Evolutionary conservation across 2,329 filamentous ascomycete genomes (phyloP), one percentile per base, ranked within the genome.

Genomic region (Penicillium sp.): DNA sequence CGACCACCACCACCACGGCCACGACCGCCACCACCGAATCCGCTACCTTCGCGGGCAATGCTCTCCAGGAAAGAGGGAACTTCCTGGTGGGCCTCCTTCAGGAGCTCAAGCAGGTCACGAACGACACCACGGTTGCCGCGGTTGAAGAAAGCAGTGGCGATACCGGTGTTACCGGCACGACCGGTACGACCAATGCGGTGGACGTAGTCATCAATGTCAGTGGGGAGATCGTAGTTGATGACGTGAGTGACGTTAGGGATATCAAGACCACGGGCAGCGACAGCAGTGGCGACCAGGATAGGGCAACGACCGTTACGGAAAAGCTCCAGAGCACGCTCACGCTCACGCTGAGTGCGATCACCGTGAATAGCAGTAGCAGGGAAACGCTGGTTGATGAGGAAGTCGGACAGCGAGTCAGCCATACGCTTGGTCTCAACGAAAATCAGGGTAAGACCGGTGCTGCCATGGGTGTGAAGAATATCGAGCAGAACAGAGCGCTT

Each of bases 351-450:
- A 51, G 92, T 97, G 64, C 93, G 90, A 74, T 99, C 93, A 72
- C 93, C 93, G 76, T 99, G 93, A 67, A 99, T 99, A 44, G 93
- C 96, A 14, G 93, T 99, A 46, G 93, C 93, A 8, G 92, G 92
- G 83, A 99, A 96, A 73, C 84, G 91, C 76, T 97, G 92, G 79
- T 96, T 96, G 79, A 97, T 95, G 53, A 99, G 78, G 80, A 96
- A 99, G 71, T 99, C 93, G 55, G 91, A 97, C 46, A 99, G 80
- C 13, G 91, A 92, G 73, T 99, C 93, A 53, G 93, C 93, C 91
- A 97, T 97, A 64, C 93, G 92, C 86, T 99, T 99, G 54, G 93
- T 97, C 80, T 97, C 93, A 56, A 99, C 93, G 76, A 99, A 99
- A 70, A 99, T 96, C 55, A 99, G 79, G 13, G 92, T 97, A 54